A percentile compares a stretch with the other conserved stretches of the same genome.
These are phyloP conservation scores for Ramaria sp. DNA, from an alignment of 768 basidiomycete genomes.

Conservation along the genomic window DNA sequence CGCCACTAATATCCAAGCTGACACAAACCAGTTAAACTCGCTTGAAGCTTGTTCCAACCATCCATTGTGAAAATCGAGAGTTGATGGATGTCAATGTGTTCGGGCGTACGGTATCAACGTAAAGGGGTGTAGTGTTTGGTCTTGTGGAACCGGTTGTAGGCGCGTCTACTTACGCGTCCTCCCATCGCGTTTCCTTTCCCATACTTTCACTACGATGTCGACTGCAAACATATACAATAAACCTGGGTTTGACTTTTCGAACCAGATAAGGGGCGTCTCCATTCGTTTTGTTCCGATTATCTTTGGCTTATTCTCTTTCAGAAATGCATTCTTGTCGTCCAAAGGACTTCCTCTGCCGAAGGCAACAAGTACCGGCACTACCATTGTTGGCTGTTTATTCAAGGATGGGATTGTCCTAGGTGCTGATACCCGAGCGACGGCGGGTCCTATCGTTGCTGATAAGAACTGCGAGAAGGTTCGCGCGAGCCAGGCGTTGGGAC, in stretches of 20 bases:
- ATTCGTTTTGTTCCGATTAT: background rate
- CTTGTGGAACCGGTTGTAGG: slow-evolving; percentile 1
- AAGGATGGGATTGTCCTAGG: slow-evolving; percentile 89
- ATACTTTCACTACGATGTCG: slow-evolving; percentile 25
- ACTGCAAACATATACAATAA: slow-evolving; percentile 34
- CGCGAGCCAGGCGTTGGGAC: background rate
- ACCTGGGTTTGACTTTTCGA: slow-evolving; percentile 72
- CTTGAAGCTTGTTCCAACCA: slow-evolving; percentile 57
- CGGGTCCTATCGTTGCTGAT: slow-evolving; percentile 89
- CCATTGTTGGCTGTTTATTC: slow-evolving; percentile 94
- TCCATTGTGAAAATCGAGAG: slow-evolving; percentile 24
- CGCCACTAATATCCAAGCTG: background rate
- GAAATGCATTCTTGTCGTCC: slow-evolving; percentile 61
- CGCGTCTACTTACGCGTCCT: slow-evolving; percentile 9
- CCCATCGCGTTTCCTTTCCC: background rate
- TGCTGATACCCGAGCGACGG: slow-evolving; percentile 94
- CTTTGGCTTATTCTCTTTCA: slow-evolving; percentile 16
- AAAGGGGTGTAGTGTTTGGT: slow-evolving; percentile 1
- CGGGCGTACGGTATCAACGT: too few species aligned
- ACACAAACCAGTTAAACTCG: slow-evolving; percentile 32
- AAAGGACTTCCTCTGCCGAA: slow-evolving; percentile 69
- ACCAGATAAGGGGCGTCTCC: slow-evolving; percentile 47
- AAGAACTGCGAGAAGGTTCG: slow-evolving; percentile 99
- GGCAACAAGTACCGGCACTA: slow-evolving; percentile 90
- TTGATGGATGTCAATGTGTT: too few species aligned